Conservation (phyloP, 202 grass and related monocot genomes). For the Setaria italica region DNA sequence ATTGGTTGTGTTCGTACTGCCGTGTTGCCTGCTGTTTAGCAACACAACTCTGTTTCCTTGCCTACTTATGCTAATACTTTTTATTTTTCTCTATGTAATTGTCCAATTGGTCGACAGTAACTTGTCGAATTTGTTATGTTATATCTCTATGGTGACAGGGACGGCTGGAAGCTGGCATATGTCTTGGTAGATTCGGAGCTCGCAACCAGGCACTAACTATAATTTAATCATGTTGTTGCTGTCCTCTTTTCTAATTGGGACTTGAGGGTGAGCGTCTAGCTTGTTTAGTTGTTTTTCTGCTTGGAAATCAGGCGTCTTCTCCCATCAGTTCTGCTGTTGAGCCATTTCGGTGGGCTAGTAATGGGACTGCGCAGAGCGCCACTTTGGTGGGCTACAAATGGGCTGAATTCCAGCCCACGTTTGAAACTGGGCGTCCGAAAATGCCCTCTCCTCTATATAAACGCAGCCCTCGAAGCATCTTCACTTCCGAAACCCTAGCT, state of each 20-base stretch:
- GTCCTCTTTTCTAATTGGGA: neutral
- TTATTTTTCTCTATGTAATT: neutral
- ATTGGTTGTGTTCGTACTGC: neutral
- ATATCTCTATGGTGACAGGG: neutral
- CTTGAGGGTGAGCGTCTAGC: neutral
- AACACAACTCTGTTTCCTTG: neutral
- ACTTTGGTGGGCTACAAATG: neutral
- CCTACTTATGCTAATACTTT: neutral
- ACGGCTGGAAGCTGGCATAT: conserved; percentile 10
- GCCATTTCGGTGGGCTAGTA: too few relatives aligned
- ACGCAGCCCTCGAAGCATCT: too few relatives aligned
- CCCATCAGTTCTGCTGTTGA: neutral
- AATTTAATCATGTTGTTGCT: neutral
- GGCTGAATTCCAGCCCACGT: neutral
- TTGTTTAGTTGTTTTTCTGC: neutral
- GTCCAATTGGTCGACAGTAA: neutral
- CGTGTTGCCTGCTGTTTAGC: neutral
- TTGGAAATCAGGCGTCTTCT: neutral
- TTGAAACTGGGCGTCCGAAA: neutral
- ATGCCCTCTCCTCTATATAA: conserved; percentile 35
- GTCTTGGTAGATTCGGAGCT: conserved; percentile 31
- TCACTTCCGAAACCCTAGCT: conserved; percentile 46
- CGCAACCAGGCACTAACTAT: neutral
- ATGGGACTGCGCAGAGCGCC: too few relatives aligned
- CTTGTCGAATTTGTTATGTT: neutral